Conservation (phyloP, 805 yeast species). For the Cyberlindnera meyerae region DNA sequence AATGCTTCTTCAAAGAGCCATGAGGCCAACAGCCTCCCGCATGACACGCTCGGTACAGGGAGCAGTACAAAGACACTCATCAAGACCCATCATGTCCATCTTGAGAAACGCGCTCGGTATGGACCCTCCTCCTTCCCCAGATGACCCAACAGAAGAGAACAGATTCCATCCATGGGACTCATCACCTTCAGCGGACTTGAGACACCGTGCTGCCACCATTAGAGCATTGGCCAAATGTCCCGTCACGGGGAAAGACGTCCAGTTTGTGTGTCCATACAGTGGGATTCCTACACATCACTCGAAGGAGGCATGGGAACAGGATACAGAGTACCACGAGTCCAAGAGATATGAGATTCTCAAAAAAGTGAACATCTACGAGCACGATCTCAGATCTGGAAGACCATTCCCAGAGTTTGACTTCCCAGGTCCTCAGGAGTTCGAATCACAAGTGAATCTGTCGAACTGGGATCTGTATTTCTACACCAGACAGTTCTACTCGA, state of each 20-base stretch:
- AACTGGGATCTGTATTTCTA: slow-evolving; percentile 93
- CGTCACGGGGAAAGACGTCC: slow-evolving; percentile 73
- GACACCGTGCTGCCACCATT: slow-evolving; percentile 89
- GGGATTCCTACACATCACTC: slow-evolving; percentile 97
- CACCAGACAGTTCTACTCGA: slow-evolving; percentile 87
- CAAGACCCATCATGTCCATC: slow-evolving; percentile 31
- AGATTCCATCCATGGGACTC: slow-evolving; percentile 88
- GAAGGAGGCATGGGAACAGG: slow-evolving; percentile 82
- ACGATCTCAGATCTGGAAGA: slow-evolving; percentile 90
- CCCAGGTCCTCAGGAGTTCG: slow-evolving; percentile 74
- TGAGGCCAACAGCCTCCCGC: slow-evolving; percentile 1
- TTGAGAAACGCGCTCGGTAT: slow-evolving; percentile 47
- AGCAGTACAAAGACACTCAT: slow-evolving; percentile 1
- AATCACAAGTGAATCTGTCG: slow-evolving; percentile 67
- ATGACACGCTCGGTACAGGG: neutral
- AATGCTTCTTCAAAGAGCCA: slow-evolving; percentile 5
- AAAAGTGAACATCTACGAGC: slow-evolving; percentile 89
- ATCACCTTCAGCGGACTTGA: slow-evolving; percentile 80
- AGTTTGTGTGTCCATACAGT: slow-evolving; percentile 84
- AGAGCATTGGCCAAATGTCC: slow-evolving; percentile 88
- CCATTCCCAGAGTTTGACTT: slow-evolving; percentile 94
- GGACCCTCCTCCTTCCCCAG: slow-evolving; percentile 60
- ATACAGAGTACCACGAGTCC: slow-evolving; percentile 61
- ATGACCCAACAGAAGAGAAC: slow-evolving; percentile 66
- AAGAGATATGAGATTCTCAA: slow-evolving; percentile 69